Base-by-base conservation (phyloP, 2,329 filamentous ascomycete genomes). In the Claviceps africana region DNA sequence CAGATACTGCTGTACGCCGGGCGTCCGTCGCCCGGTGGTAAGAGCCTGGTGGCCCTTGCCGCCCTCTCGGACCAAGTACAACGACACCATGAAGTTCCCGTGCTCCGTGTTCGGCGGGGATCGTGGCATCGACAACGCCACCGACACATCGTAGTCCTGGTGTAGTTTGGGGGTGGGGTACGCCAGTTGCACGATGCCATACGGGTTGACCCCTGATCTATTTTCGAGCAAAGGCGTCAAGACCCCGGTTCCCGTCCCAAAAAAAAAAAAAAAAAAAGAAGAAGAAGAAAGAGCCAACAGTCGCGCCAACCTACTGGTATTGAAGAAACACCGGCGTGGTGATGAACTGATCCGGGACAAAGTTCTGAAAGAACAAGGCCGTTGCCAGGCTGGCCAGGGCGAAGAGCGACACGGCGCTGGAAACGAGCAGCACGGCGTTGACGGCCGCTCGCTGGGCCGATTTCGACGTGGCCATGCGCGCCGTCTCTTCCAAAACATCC, bases 41-140 rank as follows among this genome's bases (percentile, higher is more conserved):
- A n/a, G 39, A 17, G 45, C 39, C 43, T 53, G 48, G 35, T 49
- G 31, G 33, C 28, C 37, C 4, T 49, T 51, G 6, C 10, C 45
- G 9, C 40, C 39, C 7, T 53, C 53, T 28, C 74, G 74, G 48
- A 86, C 75, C 50, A 95, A 77, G 55, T 81, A 78, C 17, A 95
- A 71, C 47, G 86, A 83, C 19, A 97, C 72, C 93, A 98, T 98
- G 73, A 96, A 97, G 70, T 97, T 97, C 30, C 93, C 93, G 15
- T 79, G 78, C 2, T 77, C 78, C 22, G 86, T 69, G 61, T 98
- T 98, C 1, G 75, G 68, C 0, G 81, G 82, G 2, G 88, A 93
- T 42, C 84, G 82, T 19, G 93, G 93, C 56, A 98, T 74, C 3
- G 79, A 77, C 33, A 98, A 74, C 22, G 80, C 74, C 1, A 97